These are phyloP conservation scores for Fusarium sp. DNA, from an alignment of 2,329 filamentous ascomycete species.

Conservation along the genomic window DNA sequence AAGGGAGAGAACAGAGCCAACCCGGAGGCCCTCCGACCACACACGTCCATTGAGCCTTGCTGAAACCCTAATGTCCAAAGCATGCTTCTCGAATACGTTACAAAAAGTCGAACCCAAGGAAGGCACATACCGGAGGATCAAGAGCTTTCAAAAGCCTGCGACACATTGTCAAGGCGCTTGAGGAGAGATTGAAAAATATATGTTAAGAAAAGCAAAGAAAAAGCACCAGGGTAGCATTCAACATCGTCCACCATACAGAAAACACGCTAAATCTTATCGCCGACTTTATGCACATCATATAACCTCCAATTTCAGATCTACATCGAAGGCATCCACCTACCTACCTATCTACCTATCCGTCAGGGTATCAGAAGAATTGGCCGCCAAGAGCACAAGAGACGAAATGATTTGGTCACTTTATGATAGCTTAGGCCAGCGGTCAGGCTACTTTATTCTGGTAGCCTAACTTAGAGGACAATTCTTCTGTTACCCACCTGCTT, in stretches of 20 bases:
- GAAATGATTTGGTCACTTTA: not conserved
- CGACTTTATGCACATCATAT: not conserved
- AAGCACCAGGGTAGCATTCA: not conserved
- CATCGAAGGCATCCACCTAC: not conserved
- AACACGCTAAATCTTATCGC: not conserved
- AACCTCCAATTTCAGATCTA: not conserved
- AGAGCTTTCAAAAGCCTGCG: not conserved
- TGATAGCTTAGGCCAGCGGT: not conserved
- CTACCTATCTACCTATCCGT: not conserved
- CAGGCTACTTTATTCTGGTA: not conserved
- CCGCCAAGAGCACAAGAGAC: not conserved
- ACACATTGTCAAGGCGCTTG: not conserved
- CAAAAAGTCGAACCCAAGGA: not conserved
- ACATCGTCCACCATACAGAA: not conserved
- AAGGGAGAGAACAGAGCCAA: conserved; percentile 7
- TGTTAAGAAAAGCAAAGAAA: not conserved
- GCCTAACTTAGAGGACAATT: not conserved
- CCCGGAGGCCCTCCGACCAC: not conserved
- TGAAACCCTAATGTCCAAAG: not conserved
- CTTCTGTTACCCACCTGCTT: not conserved
- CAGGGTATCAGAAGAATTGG: not conserved
- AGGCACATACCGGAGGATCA: not conserved
- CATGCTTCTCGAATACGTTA: not conserved
- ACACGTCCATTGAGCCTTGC: not conserved
- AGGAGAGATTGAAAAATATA: not conserved